These are phyloP conservation scores for Lenzites betulinus DNA, from an alignment of 768 basidiomycete species.

Conservation along the genomic window DNA sequence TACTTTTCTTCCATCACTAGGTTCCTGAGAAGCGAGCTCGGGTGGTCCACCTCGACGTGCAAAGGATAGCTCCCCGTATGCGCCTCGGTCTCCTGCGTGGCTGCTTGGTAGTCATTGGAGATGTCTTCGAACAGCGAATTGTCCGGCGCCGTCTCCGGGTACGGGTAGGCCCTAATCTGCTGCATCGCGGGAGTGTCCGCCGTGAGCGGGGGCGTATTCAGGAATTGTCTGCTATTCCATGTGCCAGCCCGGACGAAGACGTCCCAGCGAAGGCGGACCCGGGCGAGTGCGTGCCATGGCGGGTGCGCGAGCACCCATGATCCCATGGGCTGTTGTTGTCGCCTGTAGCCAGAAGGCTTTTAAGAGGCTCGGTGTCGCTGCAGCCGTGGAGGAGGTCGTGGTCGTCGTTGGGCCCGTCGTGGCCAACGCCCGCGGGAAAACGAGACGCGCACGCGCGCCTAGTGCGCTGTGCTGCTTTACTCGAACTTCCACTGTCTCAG, in stretches of 20 bases:
- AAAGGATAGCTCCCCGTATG: neutral
- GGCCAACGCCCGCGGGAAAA: neutral
- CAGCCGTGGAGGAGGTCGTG: neutral
- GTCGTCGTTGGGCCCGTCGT: neutral
- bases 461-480: conserved; percentile 1
- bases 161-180: conserved; percentile 38
- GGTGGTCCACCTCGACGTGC: neutral
- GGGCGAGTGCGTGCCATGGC: conserved; percentile 19
- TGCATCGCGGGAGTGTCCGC: conserved; percentile 39
- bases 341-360: neutral
- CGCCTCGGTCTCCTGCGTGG: conserved; percentile 6
- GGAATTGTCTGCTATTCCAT: conserved; percentile 24
- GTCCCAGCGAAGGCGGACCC: conserved; percentile 19
- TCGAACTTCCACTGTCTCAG: conserved; percentile 10
- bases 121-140: conserved; percentile 39
- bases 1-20: conserved; percentile 35
- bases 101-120: conserved; percentile 36
- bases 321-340: conserved; percentile 22
- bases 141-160: conserved; percentile 36
- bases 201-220: conserved; percentile 21
- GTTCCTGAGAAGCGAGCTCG: conserved; percentile 26
- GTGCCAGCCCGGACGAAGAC: conserved; percentile 2
- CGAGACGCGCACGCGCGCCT: conserved; percentile 3
- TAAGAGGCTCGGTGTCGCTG: neutral
- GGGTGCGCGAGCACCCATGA: conserved; percentile 26